These are phyloP conservation scores for Funneliformis mosseae DNA, from an alignment of 192 early-diverging fungal species.

Conservation along the genomic window DNA sequence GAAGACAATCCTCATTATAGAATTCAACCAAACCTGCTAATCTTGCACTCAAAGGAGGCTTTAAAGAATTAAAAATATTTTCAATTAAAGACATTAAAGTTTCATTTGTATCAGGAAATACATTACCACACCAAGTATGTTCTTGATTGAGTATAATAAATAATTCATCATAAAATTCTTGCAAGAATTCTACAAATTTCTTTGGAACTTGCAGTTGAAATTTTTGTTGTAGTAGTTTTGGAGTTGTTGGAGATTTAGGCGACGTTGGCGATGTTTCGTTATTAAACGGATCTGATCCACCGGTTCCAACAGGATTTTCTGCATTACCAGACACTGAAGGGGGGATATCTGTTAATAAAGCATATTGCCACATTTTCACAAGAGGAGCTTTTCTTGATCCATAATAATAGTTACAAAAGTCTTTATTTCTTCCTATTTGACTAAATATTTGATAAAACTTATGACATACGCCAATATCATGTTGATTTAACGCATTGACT, in stretches of 20 bases:
- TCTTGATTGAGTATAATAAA: slow-evolving; percentile 58
- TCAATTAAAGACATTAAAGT: slow-evolving; percentile 54
- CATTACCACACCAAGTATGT: slow-evolving; percentile 56
- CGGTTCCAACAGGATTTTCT: not conserved
- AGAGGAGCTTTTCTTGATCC: slow-evolving; percentile 47
- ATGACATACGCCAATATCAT: slow-evolving; percentile 59
- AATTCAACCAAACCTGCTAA: slow-evolving; percentile 34
- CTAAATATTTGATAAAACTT: slow-evolving; percentile 57
- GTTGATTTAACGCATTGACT: slow-evolving; percentile 55
- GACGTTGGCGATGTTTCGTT: not conserved
- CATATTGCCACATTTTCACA: slow-evolving; percentile 51
- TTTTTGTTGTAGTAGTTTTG: not conserved
- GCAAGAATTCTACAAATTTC: slow-evolving; percentile 44
- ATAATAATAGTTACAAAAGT: slow-evolving; percentile 66
- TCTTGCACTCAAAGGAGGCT: slow-evolving; percentile 48
- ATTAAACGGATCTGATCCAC: not conserved
- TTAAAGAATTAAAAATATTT: slow-evolving; percentile 51
- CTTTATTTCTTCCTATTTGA: slow-evolving; percentile 57
- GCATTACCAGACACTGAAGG: not conserved
- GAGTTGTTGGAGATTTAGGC: not conserved
- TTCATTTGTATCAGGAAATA: slow-evolving; percentile 54
- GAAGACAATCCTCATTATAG: slow-evolving; percentile 44
- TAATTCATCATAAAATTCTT: slow-evolving; percentile 57
- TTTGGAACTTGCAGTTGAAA: slow-evolving; percentile 18
- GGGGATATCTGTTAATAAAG: slow-evolving; percentile 10